These are phyloP conservation scores for Candida piceae DNA, from an alignment of 805 yeast species.

Conservation along the genomic window DNA sequence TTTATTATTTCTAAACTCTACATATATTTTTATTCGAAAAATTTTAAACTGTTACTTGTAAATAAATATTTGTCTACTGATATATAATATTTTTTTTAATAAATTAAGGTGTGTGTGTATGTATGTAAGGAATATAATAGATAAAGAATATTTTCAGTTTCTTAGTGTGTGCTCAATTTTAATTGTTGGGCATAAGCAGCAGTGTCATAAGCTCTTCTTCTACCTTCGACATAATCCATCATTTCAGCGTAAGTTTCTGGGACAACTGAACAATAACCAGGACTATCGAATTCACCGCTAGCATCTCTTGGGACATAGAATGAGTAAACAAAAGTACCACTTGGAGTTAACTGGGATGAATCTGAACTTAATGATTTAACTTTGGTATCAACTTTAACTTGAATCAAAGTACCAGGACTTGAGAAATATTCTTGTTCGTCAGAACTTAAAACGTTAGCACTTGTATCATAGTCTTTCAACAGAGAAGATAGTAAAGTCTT, in stretches of 20 bases:
- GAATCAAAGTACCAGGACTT: conserved; percentile 82
- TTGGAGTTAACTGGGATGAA: conserved; percentile 54
- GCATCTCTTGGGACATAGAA: conserved; percentile 72
- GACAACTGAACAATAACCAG: conserved; percentile 70
- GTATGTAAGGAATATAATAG: background rate
- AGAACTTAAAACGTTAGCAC: conserved; percentile 49
- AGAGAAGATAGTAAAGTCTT: conserved; percentile 18
- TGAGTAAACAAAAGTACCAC: conserved; percentile 86
- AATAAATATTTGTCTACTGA: too few species aligned
- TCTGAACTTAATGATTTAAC: conserved; percentile 57
- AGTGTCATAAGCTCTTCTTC: conserved; percentile 84
- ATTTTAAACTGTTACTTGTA: too few species aligned
- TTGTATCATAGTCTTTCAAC: conserved; percentile 46
- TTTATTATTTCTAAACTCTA: background rate
- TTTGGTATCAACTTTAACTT: conserved; percentile 80
- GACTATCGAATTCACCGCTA: conserved; percentile 34
- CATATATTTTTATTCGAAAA: too few species aligned
- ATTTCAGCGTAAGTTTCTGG: conserved; percentile 88
- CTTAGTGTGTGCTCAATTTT: conserved; percentile 18
- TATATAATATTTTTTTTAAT: too few species aligned
- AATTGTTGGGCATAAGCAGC: conserved; percentile 56
- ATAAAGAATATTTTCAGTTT: background rate
- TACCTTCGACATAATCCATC: conserved; percentile 87
- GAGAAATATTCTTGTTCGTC: conserved; percentile 56
- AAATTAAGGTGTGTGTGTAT: background rate